A percentile compares a stretch with the other conserved stretches of the same genome.
Evolutionary conservation across 2,329 filamentous ascomycete genomes (phyloP).

Genomic region (Teratosphaeriaceae sp.): DNA sequence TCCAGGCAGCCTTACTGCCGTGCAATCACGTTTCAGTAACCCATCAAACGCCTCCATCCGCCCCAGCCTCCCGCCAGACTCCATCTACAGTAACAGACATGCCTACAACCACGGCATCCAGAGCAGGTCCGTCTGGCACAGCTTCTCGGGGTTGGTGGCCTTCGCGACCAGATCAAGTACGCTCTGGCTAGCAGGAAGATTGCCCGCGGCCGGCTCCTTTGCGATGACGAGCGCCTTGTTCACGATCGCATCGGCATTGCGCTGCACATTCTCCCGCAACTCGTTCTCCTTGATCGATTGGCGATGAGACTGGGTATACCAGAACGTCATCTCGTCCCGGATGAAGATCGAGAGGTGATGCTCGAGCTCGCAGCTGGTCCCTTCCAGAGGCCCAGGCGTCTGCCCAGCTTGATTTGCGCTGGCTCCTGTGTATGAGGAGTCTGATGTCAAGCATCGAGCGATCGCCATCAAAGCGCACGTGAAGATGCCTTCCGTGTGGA

Average conservation of each 20-base stretch:
- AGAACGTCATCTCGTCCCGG: slow-evolving; percentile 95
- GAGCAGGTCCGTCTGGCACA: slow-evolving; percentile 81
- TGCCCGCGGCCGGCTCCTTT: slow-evolving; percentile 56
- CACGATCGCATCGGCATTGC: slow-evolving; percentile 85
- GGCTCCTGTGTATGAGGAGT: slow-evolving; percentile 31
- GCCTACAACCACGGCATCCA: slow-evolving; percentile 91
- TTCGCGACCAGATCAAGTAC: slow-evolving; percentile 91
- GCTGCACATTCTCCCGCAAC: slow-evolving; percentile 70
- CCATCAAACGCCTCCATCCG: background rate
- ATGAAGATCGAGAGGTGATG: slow-evolving; percentile 93
- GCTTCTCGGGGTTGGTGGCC: slow-evolving; percentile 83
- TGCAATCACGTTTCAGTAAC: background rate
- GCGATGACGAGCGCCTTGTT: slow-evolving; percentile 84
- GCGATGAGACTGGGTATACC: slow-evolving; percentile 79
- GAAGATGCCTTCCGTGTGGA: slow-evolving; percentile 94
- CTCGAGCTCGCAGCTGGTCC: slow-evolving; percentile 62
- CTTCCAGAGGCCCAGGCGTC: slow-evolving; percentile 11
- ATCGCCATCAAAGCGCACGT: slow-evolving; percentile 95
- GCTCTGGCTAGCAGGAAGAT: slow-evolving; percentile 91
- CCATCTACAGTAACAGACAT: background rate
- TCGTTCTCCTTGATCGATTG: slow-evolving; percentile 57
- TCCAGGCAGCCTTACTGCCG: background rate
- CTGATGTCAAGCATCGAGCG: slow-evolving; percentile 85
- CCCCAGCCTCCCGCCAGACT: background rate
- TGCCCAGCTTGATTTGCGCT: slow-evolving; percentile 14